A percentile compares a stretch with the other conserved stretches of the same genome.
phyloP scores from a whole-genome alignment of 176 grass and related monocot species.

The Cenchrus americanus region DNA sequence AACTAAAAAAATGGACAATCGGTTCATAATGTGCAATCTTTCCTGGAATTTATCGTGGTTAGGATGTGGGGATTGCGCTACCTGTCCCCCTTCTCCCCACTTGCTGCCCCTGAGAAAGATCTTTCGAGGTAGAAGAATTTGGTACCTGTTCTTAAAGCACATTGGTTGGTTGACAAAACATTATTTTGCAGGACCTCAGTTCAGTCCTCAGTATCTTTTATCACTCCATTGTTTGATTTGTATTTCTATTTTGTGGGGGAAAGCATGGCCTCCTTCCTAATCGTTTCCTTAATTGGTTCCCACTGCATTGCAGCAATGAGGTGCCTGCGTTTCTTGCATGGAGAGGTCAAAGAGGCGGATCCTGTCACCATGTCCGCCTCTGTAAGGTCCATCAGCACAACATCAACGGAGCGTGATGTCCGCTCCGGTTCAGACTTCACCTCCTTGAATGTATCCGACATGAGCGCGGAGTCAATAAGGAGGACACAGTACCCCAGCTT shows the following conservation, averaged over 20 bases:
- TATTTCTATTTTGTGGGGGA: not conserved
- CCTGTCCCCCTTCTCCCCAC: not conserved
- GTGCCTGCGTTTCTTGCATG: slow-evolving; percentile 74
- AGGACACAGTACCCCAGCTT: slow-evolving; percentile 80
- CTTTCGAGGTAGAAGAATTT: not conserved
- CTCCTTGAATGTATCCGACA: slow-evolving; percentile 60
- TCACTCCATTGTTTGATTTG: not conserved
- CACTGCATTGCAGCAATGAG: slow-evolving; percentile 56
- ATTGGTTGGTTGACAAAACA: not conserved
- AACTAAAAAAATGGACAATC: no score
- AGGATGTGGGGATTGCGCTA: no score
- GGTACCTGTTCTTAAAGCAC: not conserved
- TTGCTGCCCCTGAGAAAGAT: not conserved
- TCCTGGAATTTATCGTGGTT: no score
- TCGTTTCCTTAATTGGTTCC: not conserved
- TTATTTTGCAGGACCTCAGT: not conserved
- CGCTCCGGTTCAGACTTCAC: slow-evolving; percentile 78
- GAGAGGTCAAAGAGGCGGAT: slow-evolving; percentile 39
- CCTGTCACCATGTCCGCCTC: slow-evolving; percentile 53
- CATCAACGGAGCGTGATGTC: slow-evolving; percentile 68
- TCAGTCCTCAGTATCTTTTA: not conserved
- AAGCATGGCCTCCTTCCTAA: not conserved
- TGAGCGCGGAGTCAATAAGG: slow-evolving; percentile 61
- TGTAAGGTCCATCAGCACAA: slow-evolving; percentile 69
- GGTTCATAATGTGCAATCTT: no score